Evolutionary conservation across 768 basidiomycete genomes (phyloP), one percentile per base, ranked within the genome.

Genomic region (Collybiopsis confluens): DNA sequence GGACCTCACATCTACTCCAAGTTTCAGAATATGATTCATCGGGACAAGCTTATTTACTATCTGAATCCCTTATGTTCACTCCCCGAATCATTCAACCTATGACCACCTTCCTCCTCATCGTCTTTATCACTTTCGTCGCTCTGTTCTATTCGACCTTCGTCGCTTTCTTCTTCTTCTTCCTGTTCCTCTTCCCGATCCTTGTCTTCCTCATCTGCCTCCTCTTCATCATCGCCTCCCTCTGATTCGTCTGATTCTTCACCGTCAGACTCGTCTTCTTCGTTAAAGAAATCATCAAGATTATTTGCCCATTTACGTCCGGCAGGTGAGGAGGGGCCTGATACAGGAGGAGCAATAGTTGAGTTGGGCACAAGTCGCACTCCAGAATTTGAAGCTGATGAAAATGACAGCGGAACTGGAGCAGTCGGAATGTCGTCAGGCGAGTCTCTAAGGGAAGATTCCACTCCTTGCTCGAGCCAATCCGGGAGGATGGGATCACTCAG

Each of bases 381-480:
- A 65, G 49, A 70, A 51, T 53, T 56, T 51, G 58, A 62, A 62
- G 30, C 63, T 44, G 65, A 79, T 59, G 74, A 75, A 41, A 80
- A 68, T 1, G 77, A 74, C 30, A 70, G 65, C 3, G 70, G 62
- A 16, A 62, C 67, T 37, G 70, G 69, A 18, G 67, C 63, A 7
- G 62, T 64, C 20, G 70, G 65, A 28, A 68, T 59, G 53, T 87
- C 86, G 9, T 86, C 84, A 43, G 78, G 80, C 18, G 71, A 74
- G 56, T 92, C 87, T 54, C 95, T 79, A 53, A 98, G 68, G 0
- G 79, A 74, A 1, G 89, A 71, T 59, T 93, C 90, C 3, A 90
- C 90, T 0, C 92, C 93, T 52, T 81, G 76, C 66, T 95, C 92
- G 4, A 89, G 75, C 95, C 95, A 97, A 61, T 92, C 91, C 0